Conservation (phyloP, 208 protist species). For the Leishmania martiniquensis region DNA sequence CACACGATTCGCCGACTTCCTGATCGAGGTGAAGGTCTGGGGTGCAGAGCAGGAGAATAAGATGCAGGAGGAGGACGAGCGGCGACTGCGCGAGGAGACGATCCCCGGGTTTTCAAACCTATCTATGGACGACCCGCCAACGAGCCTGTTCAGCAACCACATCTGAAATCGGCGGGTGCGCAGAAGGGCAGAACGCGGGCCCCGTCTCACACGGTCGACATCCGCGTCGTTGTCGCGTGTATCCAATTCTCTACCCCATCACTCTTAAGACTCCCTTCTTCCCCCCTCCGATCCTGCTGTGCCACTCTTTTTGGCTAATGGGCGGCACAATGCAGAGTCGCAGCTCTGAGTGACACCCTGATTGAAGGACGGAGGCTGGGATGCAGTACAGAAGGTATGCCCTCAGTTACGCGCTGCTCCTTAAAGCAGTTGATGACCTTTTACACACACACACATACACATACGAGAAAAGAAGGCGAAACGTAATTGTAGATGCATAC, state of each 20-base stretch:
- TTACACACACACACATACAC: neutral
- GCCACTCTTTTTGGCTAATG: neutral
- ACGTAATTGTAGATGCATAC: too few relatives aligned
- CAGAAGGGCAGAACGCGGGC: neutral
- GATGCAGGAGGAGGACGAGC: slow-evolving; percentile 73
- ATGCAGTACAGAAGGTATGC: neutral
- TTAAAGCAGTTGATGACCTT: neutral
- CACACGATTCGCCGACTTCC: slow-evolving; percentile 72
- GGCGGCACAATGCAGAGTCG: neutral
- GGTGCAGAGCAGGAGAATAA: slow-evolving; percentile 87
- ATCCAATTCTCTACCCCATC: neutral
- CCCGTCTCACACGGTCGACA: neutral
- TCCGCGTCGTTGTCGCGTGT: neutral
- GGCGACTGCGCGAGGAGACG: slow-evolving; percentile 44
- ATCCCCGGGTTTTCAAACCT: slow-evolving; percentile 58
- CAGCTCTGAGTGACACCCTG: neutral
- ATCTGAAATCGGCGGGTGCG: slow-evolving; percentile 1
- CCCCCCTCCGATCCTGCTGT: neutral
- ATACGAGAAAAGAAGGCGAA: too few relatives aligned
- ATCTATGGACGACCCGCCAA: slow-evolving; percentile 19
- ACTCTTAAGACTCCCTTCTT: neutral
- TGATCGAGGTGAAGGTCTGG: slow-evolving; percentile 88
- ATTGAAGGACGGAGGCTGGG: neutral
- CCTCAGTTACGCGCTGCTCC: neutral
- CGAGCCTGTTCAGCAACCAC: slow-evolving; percentile 8